A percentile compares a stretch with the other conserved stretches of the same genome.
Conservation (phyloP, 1,284 basidiomycete genomes). For the Ceratobasidium sp. region DNA sequence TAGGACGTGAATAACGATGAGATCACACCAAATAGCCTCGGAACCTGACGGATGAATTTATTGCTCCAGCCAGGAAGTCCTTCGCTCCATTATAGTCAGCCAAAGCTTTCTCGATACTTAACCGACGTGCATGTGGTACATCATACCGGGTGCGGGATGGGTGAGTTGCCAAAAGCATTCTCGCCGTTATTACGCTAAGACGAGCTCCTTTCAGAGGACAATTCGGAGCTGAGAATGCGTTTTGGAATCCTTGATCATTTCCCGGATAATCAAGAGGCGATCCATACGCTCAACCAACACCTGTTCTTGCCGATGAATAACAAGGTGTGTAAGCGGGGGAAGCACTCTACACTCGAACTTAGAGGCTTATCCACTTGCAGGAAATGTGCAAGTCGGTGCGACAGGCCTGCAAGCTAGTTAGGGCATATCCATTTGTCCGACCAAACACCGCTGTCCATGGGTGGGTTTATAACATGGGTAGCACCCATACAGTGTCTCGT, state of each 20-base stretch:
- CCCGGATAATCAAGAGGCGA: neutral
- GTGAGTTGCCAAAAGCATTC: neutral
- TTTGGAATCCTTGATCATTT: neutral
- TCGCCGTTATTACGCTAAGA: too few relatives aligned
- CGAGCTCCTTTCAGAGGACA: too few relatives aligned
- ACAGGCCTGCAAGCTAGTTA: neutral
- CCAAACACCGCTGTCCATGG: neutral
- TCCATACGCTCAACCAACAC: neutral
- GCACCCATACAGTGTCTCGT: neutral
- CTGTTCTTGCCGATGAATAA: neutral
- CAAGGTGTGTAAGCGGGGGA: too few relatives aligned
- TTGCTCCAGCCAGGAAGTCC: neutral
- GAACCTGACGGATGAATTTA: too few relatives aligned
- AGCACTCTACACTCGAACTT: neutral
- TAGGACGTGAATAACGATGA: neutral
- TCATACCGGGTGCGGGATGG: neutral
- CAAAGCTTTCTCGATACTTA: neutral
- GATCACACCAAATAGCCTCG: too few relatives aligned
- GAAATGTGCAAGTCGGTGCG: neutral
- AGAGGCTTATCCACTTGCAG: neutral
- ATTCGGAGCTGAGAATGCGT: neutral
- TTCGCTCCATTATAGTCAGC: slow-evolving; percentile 4
- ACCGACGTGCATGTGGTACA: neutral
- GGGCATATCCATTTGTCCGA: neutral
- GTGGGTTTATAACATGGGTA: neutral